Evolutionary conservation across 2,329 filamentous ascomycete species (phyloP).

Genomic region (Triangularia setosa): DNA sequence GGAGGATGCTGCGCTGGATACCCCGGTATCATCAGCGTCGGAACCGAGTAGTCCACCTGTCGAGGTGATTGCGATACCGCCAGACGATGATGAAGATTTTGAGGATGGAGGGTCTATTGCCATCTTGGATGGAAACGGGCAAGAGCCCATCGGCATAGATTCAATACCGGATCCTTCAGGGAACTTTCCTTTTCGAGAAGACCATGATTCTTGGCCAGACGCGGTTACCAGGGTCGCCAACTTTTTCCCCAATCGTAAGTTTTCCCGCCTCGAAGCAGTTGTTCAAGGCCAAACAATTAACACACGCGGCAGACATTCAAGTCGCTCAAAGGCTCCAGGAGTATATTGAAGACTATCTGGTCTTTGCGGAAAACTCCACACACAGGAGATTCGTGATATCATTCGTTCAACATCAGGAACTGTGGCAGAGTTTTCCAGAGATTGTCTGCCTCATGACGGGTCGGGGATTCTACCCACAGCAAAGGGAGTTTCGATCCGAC

Average conservation of each 20-base stretch:
- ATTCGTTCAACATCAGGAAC: slow-evolving; percentile 41
- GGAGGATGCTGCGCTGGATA: slow-evolving; percentile 27
- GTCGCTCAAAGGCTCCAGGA: slow-evolving; percentile 42
- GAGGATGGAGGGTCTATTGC: slow-evolving; percentile 23
- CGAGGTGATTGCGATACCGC: slow-evolving; percentile 40
- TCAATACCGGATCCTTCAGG: slow-evolving; percentile 39
- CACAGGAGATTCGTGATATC: slow-evolving; percentile 39
- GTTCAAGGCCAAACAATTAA: slow-evolving; percentile 14
- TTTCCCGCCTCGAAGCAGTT: not conserved
- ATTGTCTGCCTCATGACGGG: slow-evolving; percentile 24
- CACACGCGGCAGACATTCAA: slow-evolving; percentile 37
- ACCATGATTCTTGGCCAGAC: slow-evolving; percentile 28
- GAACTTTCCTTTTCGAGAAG: slow-evolving; percentile 44
- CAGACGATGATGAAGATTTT: slow-evolving; percentile 34
- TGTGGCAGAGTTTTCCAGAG: slow-evolving; percentile 41
- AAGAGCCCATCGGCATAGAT: slow-evolving; percentile 11
- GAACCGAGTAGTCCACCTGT: slow-evolving; percentile 42
- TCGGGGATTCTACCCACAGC: slow-evolving; percentile 22
- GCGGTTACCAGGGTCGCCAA: slow-evolving; percentile 27
- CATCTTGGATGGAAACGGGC: slow-evolving; percentile 21
- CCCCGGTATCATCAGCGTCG: slow-evolving; percentile 36
- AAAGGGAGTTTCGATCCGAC: slow-evolving; percentile 30
- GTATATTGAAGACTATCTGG: slow-evolving; percentile 51
- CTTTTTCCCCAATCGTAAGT: slow-evolving; percentile 27
- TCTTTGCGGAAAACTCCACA: slow-evolving; percentile 35